Conservation (phyloP, 2,329 filamentous ascomycete species). For the Calonectria pteridis region DNA sequence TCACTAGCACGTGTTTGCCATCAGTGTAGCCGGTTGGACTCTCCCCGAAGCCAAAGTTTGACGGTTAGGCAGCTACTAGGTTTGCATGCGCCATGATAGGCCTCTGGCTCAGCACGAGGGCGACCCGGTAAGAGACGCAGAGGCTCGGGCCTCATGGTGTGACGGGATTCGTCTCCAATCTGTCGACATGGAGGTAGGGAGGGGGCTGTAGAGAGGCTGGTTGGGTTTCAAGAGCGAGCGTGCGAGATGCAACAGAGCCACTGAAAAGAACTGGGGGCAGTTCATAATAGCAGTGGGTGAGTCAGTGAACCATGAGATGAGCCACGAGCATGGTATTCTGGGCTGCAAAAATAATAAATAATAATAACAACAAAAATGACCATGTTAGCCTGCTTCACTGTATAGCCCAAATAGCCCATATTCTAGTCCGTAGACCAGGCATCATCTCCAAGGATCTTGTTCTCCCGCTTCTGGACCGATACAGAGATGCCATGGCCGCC, state of each 20-base stretch:
- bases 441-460: background rate
- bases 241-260: slow-evolving; percentile 2
- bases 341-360: too few species aligned
- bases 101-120: slow-evolving; percentile 13
- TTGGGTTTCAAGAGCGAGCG: slow-evolving; percentile 17
- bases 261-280: too few species aligned
- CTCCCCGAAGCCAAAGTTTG: background rate
- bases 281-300: background rate
- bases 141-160: slow-evolving; percentile 20
- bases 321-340: background rate
- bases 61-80: background rate
- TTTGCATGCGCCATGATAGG: slow-evolving; percentile 4
- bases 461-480: background rate
- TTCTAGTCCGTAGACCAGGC: background rate
- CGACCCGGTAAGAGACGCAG: background rate
- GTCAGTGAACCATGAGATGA: background rate
- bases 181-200: slow-evolving; percentile 1
- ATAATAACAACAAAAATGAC: background rate
- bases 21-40: slow-evolving; percentile 27
- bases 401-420: background rate
- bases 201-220: slow-evolving; percentile 8
- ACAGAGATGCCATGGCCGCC: slow-evolving; percentile 8
- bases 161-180: slow-evolving; percentile 9
- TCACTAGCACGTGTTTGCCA: slow-evolving; percentile 37
- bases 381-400: background rate